phyloP scores from a whole-genome alignment of 768 basidiomycete genomes.

The Tylopilus rubrobrunneus region DNA sequence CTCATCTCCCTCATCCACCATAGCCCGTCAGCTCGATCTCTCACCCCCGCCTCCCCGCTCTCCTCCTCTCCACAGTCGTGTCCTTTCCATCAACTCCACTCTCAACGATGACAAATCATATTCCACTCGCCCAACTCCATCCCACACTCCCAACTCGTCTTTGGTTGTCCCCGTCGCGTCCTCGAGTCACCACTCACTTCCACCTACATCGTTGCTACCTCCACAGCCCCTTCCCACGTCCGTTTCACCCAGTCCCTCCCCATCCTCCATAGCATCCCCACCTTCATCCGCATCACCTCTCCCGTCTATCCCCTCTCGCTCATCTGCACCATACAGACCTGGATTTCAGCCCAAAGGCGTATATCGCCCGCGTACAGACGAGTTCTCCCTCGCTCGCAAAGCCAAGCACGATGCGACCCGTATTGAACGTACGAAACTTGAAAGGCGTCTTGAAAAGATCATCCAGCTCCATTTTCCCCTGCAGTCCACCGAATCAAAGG shows the following conservation, averaged over 20 bases:
- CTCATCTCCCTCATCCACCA: conserved; percentile 18
- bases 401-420: conserved; percentile 43
- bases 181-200: conserved; percentile 7
- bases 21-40: conserved; percentile 23
- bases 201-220: conserved; percentile 1
- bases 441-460: conserved; percentile 86
- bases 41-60: conserved; percentile 23
- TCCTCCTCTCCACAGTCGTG: conserved; percentile 23
- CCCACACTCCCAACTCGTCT: conserved; percentile 10
- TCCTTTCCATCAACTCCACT: conserved; percentile 31
- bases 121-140: conserved; percentile 6
- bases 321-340: conserved; percentile 70
- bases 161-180: neutral
- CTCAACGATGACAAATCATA: conserved; percentile 6
- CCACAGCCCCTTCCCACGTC: conserved; percentile 10
- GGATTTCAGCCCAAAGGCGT: conserved; percentile 94
- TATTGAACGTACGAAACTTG: conserved; percentile 79
- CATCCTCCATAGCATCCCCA: conserved; percentile 25
- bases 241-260: conserved; percentile 10
- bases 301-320: conserved; percentile 18
- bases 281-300: conserved; percentile 21
- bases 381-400: conserved; percentile 52
- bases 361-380: conserved; percentile 74
- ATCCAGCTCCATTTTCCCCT: conserved; percentile 65
- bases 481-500: conserved; percentile 10